These are phyloP conservation scores for Cupressus sempervirens DNA, from an alignment of 75 land plant species.

Conservation along the genomic window DNA sequence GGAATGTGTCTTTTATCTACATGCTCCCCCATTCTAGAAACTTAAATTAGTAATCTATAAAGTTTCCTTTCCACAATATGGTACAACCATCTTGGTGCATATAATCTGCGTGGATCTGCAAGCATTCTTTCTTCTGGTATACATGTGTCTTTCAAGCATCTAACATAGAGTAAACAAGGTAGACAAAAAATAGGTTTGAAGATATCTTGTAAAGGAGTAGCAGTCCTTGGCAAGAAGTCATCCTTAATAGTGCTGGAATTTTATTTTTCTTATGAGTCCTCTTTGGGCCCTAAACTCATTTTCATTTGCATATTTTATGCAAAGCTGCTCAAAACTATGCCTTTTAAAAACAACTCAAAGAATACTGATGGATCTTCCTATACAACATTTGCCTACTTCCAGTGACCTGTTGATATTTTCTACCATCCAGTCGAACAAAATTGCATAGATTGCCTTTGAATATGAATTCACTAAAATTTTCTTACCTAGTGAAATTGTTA, in stretches of 20 bases:
- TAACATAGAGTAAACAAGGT: constrained; percentile 59
- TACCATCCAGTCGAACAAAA: no score
- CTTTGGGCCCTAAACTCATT: no score
- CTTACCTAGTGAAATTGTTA: constrained; percentile 63
- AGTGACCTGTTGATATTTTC: no score
- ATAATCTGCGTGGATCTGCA: constrained; percentile 75
- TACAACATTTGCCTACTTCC: no score
- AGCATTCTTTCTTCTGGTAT: constrained; percentile 56
- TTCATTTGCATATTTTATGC: no score
- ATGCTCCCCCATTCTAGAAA: no score
- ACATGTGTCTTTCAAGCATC: constrained; percentile 75
- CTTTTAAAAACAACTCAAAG: no score
- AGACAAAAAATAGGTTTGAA: constrained; percentile 86
- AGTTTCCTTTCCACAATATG: constrained; percentile 91
- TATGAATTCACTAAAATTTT: constrained; percentile 80
- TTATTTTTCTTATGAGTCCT: no score
- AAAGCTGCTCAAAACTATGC: no score
- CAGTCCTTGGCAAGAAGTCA: constrained; percentile 93
- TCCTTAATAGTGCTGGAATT: constrained; percentile 65
- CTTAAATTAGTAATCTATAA: constrained; percentile 44
- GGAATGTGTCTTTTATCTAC: no score
- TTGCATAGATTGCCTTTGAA: constrained; percentile 92
- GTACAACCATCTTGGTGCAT: constrained; percentile 88
- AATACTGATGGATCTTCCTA: no score
- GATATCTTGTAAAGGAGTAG: constrained; percentile 89